phyloP scores from a whole-genome alignment of 192 early-diverging fungal genomes.

The Thamnidium elegans region DNA sequence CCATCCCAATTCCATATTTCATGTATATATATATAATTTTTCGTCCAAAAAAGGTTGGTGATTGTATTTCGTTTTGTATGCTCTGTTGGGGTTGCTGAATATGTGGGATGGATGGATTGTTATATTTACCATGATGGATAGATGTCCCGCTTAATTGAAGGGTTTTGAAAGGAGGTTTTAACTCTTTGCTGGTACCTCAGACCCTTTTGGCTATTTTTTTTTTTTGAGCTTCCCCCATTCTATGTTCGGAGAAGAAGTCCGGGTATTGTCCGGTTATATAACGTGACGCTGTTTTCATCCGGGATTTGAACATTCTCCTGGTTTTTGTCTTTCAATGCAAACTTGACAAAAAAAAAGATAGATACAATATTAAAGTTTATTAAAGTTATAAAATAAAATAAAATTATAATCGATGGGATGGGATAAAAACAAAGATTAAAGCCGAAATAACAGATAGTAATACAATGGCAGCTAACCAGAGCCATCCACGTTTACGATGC shows the following conservation, averaged over 20 bases:
- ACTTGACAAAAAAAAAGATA: too few species aligned
- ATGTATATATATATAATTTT: background rate
- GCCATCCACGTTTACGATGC: constrained; percentile 19
- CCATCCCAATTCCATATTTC: background rate
- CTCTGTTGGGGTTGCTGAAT: background rate
- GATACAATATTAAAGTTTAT: too few species aligned
- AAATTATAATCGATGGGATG: constrained; percentile 17
- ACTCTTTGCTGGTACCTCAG: background rate
- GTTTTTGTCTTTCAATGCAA: too few species aligned
- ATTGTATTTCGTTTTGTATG: background rate
- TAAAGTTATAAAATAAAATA: too few species aligned
- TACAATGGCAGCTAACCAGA: constrained; percentile 11
- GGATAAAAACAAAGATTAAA: constrained; percentile 27
- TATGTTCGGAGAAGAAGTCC: constrained; percentile 46
- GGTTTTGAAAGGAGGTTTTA: constrained; percentile 15
- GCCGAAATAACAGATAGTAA: constrained; percentile 18
- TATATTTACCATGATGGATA: constrained; percentile 18
- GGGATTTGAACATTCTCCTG: too few species aligned
- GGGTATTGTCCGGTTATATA: too few species aligned
- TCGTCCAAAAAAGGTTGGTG: background rate
- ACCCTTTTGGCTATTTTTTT: background rate
- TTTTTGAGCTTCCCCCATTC: background rate
- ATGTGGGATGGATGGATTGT: background rate
- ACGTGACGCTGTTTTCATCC: too few species aligned
- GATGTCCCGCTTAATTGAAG: constrained; percentile 15